Percentiles rank a stretch among this genome's conserved stretches.
Conservation (phyloP, 1,284 basidiomycete genomes). For the Moesziomyces globuligerus region DNA sequence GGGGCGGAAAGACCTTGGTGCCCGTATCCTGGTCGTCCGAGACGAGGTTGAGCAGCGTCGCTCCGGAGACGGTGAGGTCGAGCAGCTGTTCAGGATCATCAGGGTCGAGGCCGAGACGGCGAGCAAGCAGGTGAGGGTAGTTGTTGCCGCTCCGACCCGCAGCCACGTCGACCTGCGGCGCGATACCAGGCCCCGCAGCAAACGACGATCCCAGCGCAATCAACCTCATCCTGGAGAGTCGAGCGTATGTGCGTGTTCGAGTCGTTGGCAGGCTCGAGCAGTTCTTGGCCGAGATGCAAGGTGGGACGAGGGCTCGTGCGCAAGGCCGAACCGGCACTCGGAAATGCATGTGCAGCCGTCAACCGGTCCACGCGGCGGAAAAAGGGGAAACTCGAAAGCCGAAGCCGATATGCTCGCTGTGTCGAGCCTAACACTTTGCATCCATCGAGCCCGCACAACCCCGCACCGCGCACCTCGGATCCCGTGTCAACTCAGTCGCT, state of each 20-base stretch:
- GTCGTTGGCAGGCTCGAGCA: too few species aligned
- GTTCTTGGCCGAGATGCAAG: not conserved
- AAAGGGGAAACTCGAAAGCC: not conserved
- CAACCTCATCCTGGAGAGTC: slow-evolving; percentile 4
- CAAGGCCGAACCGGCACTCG: not conserved
- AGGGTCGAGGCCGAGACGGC: slow-evolving; percentile 11
- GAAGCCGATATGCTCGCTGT: not conserved
- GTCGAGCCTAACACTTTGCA: too few species aligned
- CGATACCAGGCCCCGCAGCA: slow-evolving; percentile 30
- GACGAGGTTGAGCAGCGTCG: slow-evolving; percentile 24
- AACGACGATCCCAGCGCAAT: slow-evolving; percentile 31
- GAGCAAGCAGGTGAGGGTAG: slow-evolving; percentile 26
- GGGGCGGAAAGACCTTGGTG: slow-evolving; percentile 16
- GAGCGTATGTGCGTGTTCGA: too few species aligned
- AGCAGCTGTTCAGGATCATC: slow-evolving; percentile 7
- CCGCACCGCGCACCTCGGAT: too few species aligned
- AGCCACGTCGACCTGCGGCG: slow-evolving; percentile 17
- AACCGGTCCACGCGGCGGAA: not conserved
- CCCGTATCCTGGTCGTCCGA: slow-evolving; percentile 19
- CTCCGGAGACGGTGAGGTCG: slow-evolving; percentile 27
- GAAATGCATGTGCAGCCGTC: not conserved
- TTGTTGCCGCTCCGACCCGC: slow-evolving; percentile 31
- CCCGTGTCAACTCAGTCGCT: too few species aligned
- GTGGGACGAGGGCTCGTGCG: not conserved
- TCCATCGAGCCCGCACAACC: too few species aligned